phyloP scores from a whole-genome alignment of 176 grass and related monocot genomes.

The Eragrostis nindensis region DNA sequence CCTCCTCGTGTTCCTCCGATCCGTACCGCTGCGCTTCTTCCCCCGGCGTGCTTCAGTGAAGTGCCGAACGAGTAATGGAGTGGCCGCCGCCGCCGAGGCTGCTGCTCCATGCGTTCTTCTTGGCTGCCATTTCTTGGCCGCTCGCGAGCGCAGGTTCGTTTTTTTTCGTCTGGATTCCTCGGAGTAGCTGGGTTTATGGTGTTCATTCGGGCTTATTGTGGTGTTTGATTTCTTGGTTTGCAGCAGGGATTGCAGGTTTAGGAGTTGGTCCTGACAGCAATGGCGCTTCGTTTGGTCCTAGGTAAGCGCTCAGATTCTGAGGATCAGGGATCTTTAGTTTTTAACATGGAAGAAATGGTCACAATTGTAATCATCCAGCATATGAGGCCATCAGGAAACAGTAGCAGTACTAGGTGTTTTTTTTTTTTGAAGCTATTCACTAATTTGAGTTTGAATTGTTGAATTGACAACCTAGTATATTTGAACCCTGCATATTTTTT shows the following conservation, averaged over 20 bases:
- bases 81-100: not conserved
- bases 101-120: slow-evolving; percentile 32
- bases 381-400: not conserved
- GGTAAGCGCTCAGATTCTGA: slow-evolving; percentile 38
- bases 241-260: slow-evolving; percentile 30
- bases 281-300: slow-evolving; percentile 37
- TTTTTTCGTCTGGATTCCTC: slow-evolving; percentile 14
- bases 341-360: not conserved
- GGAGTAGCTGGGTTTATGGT: not conserved
- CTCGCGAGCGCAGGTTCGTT: slow-evolving; percentile 38
- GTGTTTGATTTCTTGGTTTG: slow-evolving; percentile 34
- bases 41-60: slow-evolving; percentile 15
- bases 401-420: not conserved
- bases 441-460: not conserved
- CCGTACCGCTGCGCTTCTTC: not conserved
- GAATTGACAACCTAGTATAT: not conserved
- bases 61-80: slow-evolving; percentile 25
- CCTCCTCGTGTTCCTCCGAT: not conserved
- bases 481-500: too few relatives aligned
- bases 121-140: slow-evolving; percentile 29
- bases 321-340: not conserved
- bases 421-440: not conserved
- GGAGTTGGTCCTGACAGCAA: slow-evolving; percentile 36
- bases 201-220: slow-evolving; percentile 41
- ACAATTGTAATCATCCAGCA: not conserved